phyloP scores from a whole-genome alignment of 2,329 filamentous ascomycete species.

The Parastagonospora nodorum region DNA sequence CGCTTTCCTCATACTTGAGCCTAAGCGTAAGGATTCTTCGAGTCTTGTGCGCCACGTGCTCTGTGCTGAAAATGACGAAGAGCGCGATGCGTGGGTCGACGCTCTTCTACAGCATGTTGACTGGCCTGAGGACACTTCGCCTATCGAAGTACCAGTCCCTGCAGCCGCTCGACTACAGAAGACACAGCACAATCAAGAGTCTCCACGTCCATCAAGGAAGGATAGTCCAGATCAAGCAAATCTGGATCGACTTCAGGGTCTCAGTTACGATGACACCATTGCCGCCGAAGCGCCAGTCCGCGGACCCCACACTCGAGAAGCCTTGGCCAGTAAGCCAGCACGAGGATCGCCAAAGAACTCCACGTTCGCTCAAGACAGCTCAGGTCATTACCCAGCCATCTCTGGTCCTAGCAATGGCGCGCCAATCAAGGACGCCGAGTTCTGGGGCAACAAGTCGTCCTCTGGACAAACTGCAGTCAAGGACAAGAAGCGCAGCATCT shows the following conservation, averaged over 20 bases:
- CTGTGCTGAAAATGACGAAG: conserved; percentile 90
- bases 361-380: conserved; percentile 38
- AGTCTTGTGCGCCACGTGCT: conserved; percentile 90
- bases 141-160: conserved; percentile 52
- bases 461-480: conserved; percentile 62
- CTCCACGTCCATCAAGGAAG: conserved; percentile 32
- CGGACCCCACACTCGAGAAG: conserved; percentile 46
- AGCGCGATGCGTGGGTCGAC: conserved; percentile 93
- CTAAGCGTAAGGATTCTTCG: conserved; percentile 91
- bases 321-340: conserved; percentile 20
- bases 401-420: conserved; percentile 85
- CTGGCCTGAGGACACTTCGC: conserved; percentile 57
- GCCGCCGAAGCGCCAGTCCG: conserved; percentile 62
- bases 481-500: conserved; percentile 77
- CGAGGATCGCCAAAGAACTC: conserved; percentile 41
- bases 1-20: conserved; percentile 91
- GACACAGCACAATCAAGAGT: conserved; percentile 39
- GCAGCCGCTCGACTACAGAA: conserved; percentile 46
- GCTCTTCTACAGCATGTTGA: conserved; percentile 89
- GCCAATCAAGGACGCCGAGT: conserved; percentile 79
- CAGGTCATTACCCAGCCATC: conserved; percentile 59
- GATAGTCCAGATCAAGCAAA: conserved; percentile 48
- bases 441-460: conserved; percentile 76
- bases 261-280: conserved; percentile 63
- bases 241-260: conserved; percentile 48